Percentiles rank a stretch among this genome's conserved stretches.
Conservation (phyloP, 345 rosid species). For the Brassica juncea region DNA sequence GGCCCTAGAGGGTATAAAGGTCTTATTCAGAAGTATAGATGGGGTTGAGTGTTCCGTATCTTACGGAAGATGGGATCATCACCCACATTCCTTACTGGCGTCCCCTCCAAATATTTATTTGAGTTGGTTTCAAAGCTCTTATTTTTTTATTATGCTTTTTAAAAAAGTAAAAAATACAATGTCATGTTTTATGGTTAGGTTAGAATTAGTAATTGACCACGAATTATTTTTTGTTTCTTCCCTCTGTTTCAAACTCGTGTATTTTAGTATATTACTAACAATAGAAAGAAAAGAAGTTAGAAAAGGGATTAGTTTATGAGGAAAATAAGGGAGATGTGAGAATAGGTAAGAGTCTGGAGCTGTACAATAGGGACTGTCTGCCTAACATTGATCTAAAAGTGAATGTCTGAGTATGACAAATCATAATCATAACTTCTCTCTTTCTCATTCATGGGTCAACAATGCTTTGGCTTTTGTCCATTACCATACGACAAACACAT, state of each 20-base stretch:
- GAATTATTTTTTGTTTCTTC: background rate
- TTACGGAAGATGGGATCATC: constrained; percentile 40
- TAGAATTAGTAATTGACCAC: constrained; percentile 28
- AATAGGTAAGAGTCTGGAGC: constrained; percentile 39
- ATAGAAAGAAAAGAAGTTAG: background rate
- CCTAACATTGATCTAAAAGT: constrained; percentile 41
- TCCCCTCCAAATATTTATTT: constrained; percentile 27
- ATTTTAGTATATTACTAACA: constrained; percentile 4
- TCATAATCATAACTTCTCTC: constrained; percentile 19
- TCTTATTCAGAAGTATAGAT: background rate
- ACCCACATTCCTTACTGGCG: constrained; percentile 36
- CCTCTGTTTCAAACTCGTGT: background rate
- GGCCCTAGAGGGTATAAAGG: constrained; percentile 16
- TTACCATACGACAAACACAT: constrained; percentile 37
- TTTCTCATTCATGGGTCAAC: constrained; percentile 27
- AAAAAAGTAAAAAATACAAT: background rate
- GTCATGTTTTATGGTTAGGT: constrained; percentile 22
- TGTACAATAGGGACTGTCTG: constrained; percentile 39
- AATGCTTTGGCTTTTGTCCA: constrained; percentile 39
- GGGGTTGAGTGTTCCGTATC: constrained; percentile 40
- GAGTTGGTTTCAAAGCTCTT: constrained; percentile 24
- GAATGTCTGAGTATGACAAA: constrained; percentile 38
- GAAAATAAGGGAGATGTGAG: constrained; percentile 30
- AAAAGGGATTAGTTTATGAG: constrained; percentile 29
- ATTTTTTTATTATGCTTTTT: background rate